These are phyloP conservation scores for Russula sp. DNA, from an alignment of 768 basidiomycete genomes.

Conservation along the genomic window DNA sequence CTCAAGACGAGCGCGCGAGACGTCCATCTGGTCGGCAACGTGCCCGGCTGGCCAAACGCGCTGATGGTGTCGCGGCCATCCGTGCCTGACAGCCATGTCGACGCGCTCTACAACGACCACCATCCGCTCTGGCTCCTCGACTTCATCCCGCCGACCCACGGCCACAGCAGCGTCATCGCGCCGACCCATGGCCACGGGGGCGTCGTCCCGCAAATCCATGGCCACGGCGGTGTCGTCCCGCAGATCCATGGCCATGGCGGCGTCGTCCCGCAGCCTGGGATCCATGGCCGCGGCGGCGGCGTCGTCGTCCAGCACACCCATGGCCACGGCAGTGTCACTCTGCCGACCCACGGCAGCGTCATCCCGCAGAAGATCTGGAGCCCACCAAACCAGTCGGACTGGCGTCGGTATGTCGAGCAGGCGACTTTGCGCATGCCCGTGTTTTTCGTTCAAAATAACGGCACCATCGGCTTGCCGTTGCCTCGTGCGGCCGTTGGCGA, in stretches of 20 bases:
- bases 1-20: constrained; percentile 1
- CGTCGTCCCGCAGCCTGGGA: too few species aligned
- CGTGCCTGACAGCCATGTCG: background rate
- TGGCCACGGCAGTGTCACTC: background rate
- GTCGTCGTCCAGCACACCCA: background rate
- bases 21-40: constrained; percentile 5
- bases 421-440: constrained; percentile 17
- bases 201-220: too few species aligned
- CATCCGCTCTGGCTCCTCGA: constrained; percentile 15
- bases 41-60: constrained; percentile 7
- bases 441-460: constrained; percentile 16
- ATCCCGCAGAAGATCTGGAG: constrained; percentile 18
- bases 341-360: background rate
- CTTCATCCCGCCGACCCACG: background rate
- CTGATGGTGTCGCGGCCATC: constrained; percentile 8
- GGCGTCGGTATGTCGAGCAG: constrained; percentile 22
- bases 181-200: too few species aligned
- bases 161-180: background rate
- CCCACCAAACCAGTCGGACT: constrained; percentile 19
- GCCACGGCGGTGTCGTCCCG: too few species aligned
- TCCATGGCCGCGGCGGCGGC: background rate
- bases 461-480: constrained; percentile 11
- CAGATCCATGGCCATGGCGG: too few species aligned
- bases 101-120: background rate
- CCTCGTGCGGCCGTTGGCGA: background rate